Evolutionary conservation across 2,329 filamentous ascomycete genomes (phyloP).

Genomic region (Metarhizium sp.): DNA sequence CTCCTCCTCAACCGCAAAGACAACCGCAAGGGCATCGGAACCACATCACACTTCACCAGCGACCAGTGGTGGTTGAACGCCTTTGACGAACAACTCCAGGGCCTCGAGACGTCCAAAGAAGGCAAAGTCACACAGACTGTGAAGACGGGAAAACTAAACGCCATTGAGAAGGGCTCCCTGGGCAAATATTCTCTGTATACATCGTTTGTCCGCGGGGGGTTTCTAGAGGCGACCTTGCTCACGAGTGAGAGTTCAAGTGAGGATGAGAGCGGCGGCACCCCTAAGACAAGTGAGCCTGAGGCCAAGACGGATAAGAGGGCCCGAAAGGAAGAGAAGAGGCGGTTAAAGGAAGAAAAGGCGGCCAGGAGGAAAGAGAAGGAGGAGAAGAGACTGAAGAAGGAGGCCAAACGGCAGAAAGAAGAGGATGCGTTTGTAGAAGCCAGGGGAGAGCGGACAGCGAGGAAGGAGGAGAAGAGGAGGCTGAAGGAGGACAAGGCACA

Average conservation of each 20-base stretch:
- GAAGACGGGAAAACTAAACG: conserved; percentile 43
- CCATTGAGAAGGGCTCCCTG: conserved; percentile 42
- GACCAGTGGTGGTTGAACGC: conserved; percentile 98
- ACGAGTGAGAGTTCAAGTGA: conserved; percentile 14
- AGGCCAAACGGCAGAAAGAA: conserved; percentile 15
- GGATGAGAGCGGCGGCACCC: conserved; percentile 20
- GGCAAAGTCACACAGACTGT: conserved; percentile 48
- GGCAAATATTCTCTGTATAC: conserved; percentile 63
- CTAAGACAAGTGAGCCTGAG: conserved; percentile 12
- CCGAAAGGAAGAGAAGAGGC: conserved; percentile 6
- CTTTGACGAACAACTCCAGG: conserved; percentile 83
- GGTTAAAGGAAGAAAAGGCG: conserved; percentile 13
- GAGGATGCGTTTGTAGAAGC: conserved; percentile 15
- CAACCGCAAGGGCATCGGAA: conserved; percentile 72
- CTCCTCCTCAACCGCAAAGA: conserved; percentile 76
- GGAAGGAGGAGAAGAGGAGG: conserved; percentile 23
- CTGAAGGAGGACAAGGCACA: conserved; percentile 17
- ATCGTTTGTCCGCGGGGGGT: conserved; percentile 75
- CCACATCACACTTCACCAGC: conserved; percentile 55
- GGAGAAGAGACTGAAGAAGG: conserved; percentile 5
- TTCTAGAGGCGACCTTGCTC: conserved; percentile 60
- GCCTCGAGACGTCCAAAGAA: conserved; percentile 55
- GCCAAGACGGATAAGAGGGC: conserved; percentile 13
- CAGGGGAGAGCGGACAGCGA: conserved; percentile 32
- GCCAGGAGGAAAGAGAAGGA: conserved; percentile 9